Evolutionary conservation across 2,329 filamentous ascomycete species (phyloP).

Genomic region (Didymella sp.): DNA sequence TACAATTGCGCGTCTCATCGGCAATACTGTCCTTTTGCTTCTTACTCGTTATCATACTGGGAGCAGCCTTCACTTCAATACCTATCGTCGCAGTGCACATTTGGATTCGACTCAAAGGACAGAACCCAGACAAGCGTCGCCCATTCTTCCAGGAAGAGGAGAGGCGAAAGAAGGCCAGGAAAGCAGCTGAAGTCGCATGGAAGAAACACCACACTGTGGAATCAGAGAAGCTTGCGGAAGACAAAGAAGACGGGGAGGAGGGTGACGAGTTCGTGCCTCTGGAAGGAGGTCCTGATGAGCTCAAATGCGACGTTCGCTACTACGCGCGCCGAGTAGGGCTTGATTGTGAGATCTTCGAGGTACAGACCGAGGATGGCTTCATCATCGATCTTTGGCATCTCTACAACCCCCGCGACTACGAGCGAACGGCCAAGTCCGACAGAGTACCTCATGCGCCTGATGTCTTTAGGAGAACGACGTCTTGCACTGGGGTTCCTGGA

Average conservation of each 20-base stretch:
- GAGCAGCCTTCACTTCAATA: conserved; percentile 73
- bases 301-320: conserved; percentile 81
- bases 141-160: conserved; percentile 78
- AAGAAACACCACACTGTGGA: conserved; percentile 48
- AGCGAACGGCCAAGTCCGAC: conserved; percentile 57
- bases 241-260: conserved; percentile 49
- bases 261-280: conserved; percentile 71
- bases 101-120: conserved; percentile 63
- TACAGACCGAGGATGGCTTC: conserved; percentile 94
- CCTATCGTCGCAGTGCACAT: conserved; percentile 59
- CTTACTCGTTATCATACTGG: conserved; percentile 75
- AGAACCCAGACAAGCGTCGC: conserved; percentile 65
- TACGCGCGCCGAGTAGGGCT: conserved; percentile 88
- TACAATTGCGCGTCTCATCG: conserved; percentile 70
- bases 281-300: conserved; percentile 79
- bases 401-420: conserved; percentile 80
- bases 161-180: conserved; percentile 63
- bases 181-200: conserved; percentile 70
- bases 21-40: conserved; percentile 81
- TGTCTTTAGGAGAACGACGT: conserved; percentile 61
- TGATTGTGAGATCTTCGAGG: conserved; percentile 80
- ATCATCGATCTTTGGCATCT: conserved; percentile 89
- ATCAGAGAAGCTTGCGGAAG: conserved; percentile 44
- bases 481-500: conserved; percentile 25
- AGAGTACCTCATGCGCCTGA: conserved; percentile 65